Conservation (phyloP, 306 rosid genomes). For the Canavalia ensiformis region DNA sequence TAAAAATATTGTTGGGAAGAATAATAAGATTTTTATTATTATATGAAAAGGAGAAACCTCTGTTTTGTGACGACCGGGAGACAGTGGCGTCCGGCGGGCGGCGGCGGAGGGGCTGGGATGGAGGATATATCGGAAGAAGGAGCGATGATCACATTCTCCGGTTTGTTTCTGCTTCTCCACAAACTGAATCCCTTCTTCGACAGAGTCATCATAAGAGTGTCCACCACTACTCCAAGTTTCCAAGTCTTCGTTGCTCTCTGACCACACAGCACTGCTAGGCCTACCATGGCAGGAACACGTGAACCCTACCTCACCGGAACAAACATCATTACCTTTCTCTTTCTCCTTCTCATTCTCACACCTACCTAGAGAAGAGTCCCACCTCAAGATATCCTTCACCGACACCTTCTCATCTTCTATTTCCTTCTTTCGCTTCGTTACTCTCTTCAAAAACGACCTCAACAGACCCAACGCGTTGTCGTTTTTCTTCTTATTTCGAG, state of each 20-base stretch:
- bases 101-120: conserved; percentile 54
- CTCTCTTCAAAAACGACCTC: conserved; percentile 76
- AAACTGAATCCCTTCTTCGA: conserved; percentile 53
- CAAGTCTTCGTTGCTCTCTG: conserved; percentile 68
- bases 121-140: conserved; percentile 70
- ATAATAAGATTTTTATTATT: too few relatives aligned
- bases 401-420: conserved; percentile 42
- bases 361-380: conserved; percentile 52
- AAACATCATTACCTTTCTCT: background rate
- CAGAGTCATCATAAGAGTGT: conserved; percentile 55
- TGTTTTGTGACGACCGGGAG: conserved; percentile 61
- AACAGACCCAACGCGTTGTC: conserved; percentile 60
- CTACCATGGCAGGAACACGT: conserved; percentile 56
- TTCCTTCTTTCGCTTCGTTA: conserved; percentile 55
- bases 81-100: conserved; percentile 73
- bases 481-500: background rate
- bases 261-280: conserved; percentile 72
- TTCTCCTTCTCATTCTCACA: too few relatives aligned
- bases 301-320: conserved; percentile 36
- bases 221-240: conserved; percentile 52
- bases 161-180: conserved; percentile 33
- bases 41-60: conserved; percentile 62
- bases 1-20: too few relatives aligned
- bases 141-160: conserved; percentile 24
- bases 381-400: conserved; percentile 54